Base-by-base conservation (phyloP, 179 eudicot genomes). In the Vitellaria paradoxa region DNA sequence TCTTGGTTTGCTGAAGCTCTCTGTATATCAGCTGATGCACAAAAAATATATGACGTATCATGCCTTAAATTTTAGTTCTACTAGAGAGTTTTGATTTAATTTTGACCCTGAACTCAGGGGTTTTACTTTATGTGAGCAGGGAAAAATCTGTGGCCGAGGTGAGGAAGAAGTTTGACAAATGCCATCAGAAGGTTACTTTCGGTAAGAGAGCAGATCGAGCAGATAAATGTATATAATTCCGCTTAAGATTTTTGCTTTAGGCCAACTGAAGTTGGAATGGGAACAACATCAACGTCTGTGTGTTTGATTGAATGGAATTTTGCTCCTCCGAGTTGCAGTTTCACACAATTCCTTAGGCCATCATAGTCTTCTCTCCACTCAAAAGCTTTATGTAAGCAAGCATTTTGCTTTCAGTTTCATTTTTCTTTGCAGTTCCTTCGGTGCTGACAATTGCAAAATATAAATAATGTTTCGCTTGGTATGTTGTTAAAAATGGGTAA, bases 91-190 rank as follows among this genome's bases (percentile, higher is more conserved):
- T 46, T 3, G 68, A 52, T 21, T 61, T 61, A 57, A 40, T 18
- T n/a, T 45, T 62, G n/a, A 8, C n/a, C 7, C 64, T 49, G 60
- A 7, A 26, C 61, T 64, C 18, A n/a, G n/a, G 12, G 18, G n/a
- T n/a, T 9, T n/a, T 2, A 42, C 45, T 42, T 42, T n/a, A n/a
- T 66, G 37, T 60, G n/a, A 70, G 70, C 85, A 79, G 87, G 83
- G 63, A 60, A 84, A 79, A 11, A 18, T 62, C 65, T 49, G 45
- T 37, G 45, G 78, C 61, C 74, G 68, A 66, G 77, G 67, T 47
- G 70, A 70, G 80, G 40, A 70, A 79, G 70, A 56, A 79, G 50
- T 46, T 56, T 63, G 46, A 30, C 37, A 42, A 76, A 61, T 17
- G 23, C 45, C 50, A 65, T 61, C 72, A 46, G 74, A 79, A 67